Conservation (phyloP, 352 stramenopile species). For the Globisporangium abappressorium region DNA sequence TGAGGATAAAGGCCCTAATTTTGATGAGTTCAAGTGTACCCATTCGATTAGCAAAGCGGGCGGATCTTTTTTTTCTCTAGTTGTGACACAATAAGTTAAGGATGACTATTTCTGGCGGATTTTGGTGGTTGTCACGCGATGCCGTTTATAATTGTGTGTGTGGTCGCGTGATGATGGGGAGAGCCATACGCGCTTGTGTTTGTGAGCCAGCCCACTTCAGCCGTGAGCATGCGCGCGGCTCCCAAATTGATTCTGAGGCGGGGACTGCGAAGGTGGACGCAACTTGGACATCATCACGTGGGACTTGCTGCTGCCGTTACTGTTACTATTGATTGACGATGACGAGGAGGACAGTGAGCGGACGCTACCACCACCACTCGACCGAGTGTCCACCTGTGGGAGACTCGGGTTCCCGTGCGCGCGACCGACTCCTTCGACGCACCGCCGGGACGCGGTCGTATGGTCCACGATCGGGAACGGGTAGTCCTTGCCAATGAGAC, state of each 20-base stretch:
- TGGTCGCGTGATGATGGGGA: too few relatives aligned
- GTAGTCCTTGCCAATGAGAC: constrained; percentile 93
- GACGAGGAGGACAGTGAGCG: neutral
- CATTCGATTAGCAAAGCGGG: too few relatives aligned
- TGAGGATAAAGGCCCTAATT: too few relatives aligned
- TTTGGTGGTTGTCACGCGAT: too few relatives aligned
- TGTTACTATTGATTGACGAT: neutral
- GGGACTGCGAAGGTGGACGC: neutral
- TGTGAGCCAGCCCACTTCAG: neutral
- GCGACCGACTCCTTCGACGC: constrained; percentile 88
- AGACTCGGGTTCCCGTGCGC: constrained; percentile 23
- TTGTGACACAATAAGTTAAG: too few relatives aligned
- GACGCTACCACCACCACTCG: neutral
- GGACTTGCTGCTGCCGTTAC: neutral
- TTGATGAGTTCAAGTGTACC: too few relatives aligned
- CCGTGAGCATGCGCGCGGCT: constrained; percentile 4
- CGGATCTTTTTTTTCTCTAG: too few relatives aligned
- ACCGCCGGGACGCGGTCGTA: constrained; percentile 83
- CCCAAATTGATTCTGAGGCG: neutral
- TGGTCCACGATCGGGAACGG: constrained; percentile 95
- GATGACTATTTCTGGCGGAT: too few relatives aligned
- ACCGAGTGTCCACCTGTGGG: constrained; percentile 2
- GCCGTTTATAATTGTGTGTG: too few relatives aligned
- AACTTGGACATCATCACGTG: neutral
- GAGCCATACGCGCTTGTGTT: too few relatives aligned